Evolutionary conservation across 345 rosid genomes (phyloP), one percentile per base, ranked within the genome.

Genomic region (Heritiera fomes): DNA sequence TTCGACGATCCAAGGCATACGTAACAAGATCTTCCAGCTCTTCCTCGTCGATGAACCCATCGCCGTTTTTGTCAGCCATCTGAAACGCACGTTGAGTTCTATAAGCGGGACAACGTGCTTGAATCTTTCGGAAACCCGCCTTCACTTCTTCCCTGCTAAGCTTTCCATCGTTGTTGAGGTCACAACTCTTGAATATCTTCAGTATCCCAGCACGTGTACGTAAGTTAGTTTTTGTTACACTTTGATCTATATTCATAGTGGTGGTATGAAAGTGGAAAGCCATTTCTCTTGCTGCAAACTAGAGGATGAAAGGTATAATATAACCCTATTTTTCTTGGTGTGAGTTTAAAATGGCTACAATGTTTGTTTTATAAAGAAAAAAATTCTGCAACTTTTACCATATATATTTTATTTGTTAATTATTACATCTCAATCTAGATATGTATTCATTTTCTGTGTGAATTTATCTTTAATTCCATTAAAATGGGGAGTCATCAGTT

Each of bases 61-160:
- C 80, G 30, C 72, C 60, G 61, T 76, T 64, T 14, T 41, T 13
- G 60, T 81, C 80, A 6, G 74, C 77, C 23, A 69, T 49, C 41
- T 40, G 5, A 1, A 80, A 59, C 13, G 76, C 80, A 34, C 71
- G 79, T 23, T 47, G 73, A n/a, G 77, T 30, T 41, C 77, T 23
- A 61, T 59, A 76, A 18, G 28, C 64, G 0, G 83, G 71, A n/a
- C 40, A 69, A 4, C 72, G 61, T 2, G 81, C 73, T 32, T 82
- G 81, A 14, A 80, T 38, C 69, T n/a, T 43, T 2, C 40, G 12
- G 73, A 80, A 80, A 64, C 71, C 86, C 0, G 75, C 53, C 53
- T n/a, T 46, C 53, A 80, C 81, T 74, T 83, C 83, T 46, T 77
- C 58, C 45, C 45, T 23, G 79, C 83, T 80, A 8, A 80, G 79